Conservation (phyloP, 2,329 filamentous ascomycete species). For the Fusarium armeniacum region DNA sequence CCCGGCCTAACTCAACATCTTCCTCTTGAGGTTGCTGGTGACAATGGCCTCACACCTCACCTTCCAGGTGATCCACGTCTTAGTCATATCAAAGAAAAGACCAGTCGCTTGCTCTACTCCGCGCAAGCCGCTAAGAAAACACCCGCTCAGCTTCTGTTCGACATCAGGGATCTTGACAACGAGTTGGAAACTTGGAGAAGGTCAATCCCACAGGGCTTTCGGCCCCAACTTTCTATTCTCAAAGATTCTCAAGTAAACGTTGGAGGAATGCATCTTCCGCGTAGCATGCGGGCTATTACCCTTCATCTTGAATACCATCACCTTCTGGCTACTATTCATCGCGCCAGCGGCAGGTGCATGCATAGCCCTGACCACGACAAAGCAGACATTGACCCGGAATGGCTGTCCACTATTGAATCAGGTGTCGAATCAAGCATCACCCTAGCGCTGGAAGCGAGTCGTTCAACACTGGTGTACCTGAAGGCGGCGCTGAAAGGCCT, state of each 20-base stretch:
- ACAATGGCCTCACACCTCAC: constrained; percentile 51
- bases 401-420: constrained; percentile 49
- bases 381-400: constrained; percentile 46
- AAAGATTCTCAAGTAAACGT: constrained; percentile 48
- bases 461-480: constrained; percentile 66
- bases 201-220: constrained; percentile 60
- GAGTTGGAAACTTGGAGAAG: constrained; percentile 69
- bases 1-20: constrained; percentile 8
- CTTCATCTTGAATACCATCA: constrained; percentile 69
- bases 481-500: constrained; percentile 59
- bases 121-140: constrained; percentile 62
- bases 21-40: neutral
- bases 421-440: constrained; percentile 67
- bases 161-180: constrained; percentile 69
- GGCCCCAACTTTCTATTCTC: constrained; percentile 62
- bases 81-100: constrained; percentile 65
- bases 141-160: constrained; percentile 66
- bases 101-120: constrained; percentile 65
- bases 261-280: constrained; percentile 45
- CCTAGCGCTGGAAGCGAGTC: constrained; percentile 68
- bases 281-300: constrained; percentile 63
- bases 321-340: constrained; percentile 68
- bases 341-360: constrained; percentile 65
- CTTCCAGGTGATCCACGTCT: constrained; percentile 64
- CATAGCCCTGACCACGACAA: neutral